These are phyloP conservation scores for Aspergillus ibericus DNA, from an alignment of 2,329 filamentous ascomycete species.

Conservation along the genomic window DNA sequence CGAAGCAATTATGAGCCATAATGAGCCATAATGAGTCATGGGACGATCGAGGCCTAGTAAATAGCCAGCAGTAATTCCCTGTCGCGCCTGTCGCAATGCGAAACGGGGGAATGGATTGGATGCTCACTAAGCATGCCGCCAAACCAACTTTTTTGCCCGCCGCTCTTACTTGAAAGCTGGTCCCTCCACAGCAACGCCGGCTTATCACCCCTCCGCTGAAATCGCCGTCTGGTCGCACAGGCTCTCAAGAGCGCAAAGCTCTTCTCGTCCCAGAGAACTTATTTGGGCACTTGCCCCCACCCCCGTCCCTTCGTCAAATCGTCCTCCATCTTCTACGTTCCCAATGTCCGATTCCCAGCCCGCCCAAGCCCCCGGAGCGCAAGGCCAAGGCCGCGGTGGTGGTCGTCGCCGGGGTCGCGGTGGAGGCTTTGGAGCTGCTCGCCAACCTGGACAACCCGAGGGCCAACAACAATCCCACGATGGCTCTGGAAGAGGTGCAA, in stretches of 20 bases:
- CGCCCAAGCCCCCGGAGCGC: slow-evolving; percentile 23
- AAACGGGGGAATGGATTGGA: neutral
- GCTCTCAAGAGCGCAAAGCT: slow-evolving; percentile 9
- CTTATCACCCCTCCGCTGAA: slow-evolving; percentile 6
- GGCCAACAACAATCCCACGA: slow-evolving; percentile 24
- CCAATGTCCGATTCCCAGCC: slow-evolving; percentile 34
- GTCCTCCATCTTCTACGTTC: slow-evolving; percentile 9
- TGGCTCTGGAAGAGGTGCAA: slow-evolving; percentile 36
- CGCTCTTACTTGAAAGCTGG: slow-evolving; percentile 10
- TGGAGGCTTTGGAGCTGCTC: slow-evolving; percentile 25
- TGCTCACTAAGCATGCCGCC: slow-evolving; percentile 23
- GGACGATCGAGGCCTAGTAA: neutral
- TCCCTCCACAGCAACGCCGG: slow-evolving; percentile 14
- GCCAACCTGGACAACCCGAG: slow-evolving; percentile 30
- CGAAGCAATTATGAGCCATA: neutral
- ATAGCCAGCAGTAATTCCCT: neutral
- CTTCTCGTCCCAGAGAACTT: slow-evolving; percentile 7
- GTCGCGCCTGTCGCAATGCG: neutral
- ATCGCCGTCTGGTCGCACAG: slow-evolving; percentile 9
- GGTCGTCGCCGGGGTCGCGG: slow-evolving; percentile 43
- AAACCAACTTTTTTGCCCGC: slow-evolving; percentile 21
- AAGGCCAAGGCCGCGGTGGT: slow-evolving; percentile 46
- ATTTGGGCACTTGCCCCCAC: slow-evolving; percentile 1
- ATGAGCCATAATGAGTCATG: slow-evolving; percentile 12
- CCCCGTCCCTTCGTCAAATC: slow-evolving; percentile 1